These are phyloP conservation scores for Stipa capillata DNA, from an alignment of 176 grass and related monocot species.

Conservation along the genomic window DNA sequence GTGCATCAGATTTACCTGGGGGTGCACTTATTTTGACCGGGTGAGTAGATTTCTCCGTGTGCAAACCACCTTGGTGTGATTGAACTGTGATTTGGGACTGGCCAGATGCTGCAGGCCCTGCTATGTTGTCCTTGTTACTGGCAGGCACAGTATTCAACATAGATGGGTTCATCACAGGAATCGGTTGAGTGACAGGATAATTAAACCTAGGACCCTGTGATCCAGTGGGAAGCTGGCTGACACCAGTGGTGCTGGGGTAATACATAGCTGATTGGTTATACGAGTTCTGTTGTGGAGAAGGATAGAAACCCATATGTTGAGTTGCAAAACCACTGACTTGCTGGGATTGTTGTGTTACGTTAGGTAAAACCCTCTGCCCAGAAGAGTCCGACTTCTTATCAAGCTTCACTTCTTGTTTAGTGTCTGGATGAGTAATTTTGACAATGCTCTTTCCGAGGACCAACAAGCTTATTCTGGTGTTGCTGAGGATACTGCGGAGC, in stretches of 20 bases:
- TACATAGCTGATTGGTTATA: conserved; percentile 49
- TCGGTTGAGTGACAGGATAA: conserved; percentile 25
- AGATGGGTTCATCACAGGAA: conserved; percentile 37
- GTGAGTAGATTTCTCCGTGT: conserved; percentile 25
- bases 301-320: conserved; percentile 41
- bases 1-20: conserved; percentile 36
- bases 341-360: conserved; percentile 51
- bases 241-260: conserved; percentile 30
- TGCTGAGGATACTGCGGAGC: conserved; percentile 58
- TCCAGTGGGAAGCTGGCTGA: conserved; percentile 50
- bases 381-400: no score
- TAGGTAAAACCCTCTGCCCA: conserved; percentile 46
- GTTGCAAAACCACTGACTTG: conserved; percentile 22
- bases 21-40: conserved; percentile 47
- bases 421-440: conserved; percentile 92
- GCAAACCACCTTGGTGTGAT: conserved; percentile 15
- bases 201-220: conserved; percentile 51
- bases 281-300: conserved; percentile 25
- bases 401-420: conserved; percentile 81
- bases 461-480: conserved; percentile 42
- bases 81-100: conserved; percentile 29
- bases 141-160: conserved; percentile 10
- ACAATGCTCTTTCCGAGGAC: conserved; percentile 48
- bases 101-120: conserved; percentile 8
- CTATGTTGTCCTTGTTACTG: conserved; percentile 16